Evolutionary conservation across 2,329 filamentous ascomycete genomes (phyloP).

Genomic region (Fusarium graminum): DNA sequence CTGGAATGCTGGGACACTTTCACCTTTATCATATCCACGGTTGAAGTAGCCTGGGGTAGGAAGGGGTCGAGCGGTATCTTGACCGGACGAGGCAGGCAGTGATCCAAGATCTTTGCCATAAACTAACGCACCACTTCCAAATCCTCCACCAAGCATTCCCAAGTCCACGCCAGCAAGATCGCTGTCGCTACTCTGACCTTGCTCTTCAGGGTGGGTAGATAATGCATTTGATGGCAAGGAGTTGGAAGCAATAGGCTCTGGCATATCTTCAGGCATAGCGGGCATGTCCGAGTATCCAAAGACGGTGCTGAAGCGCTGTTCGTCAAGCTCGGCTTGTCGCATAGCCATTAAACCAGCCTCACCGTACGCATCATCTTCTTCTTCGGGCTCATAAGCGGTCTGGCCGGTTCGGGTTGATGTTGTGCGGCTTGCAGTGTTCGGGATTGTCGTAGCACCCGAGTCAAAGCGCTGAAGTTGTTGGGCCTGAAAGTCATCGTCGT

Average conservation of each 20-base stretch:
- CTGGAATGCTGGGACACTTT: slow-evolving; percentile 58
- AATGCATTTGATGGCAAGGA: slow-evolving; percentile 58
- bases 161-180: slow-evolving; percentile 79
- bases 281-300: slow-evolving; percentile 53
- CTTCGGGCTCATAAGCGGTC: slow-evolving; percentile 46
- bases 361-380: slow-evolving; percentile 84
- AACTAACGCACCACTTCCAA: slow-evolving; percentile 61
- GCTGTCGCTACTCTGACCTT: slow-evolving; percentile 71
- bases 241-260: slow-evolving; percentile 44
- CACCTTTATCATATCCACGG: slow-evolving; percentile 47
- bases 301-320: slow-evolving; percentile 61
- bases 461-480: slow-evolving; percentile 64
- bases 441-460: slow-evolving; percentile 63
- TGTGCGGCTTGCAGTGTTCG: slow-evolving; percentile 43
- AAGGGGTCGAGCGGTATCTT: slow-evolving; percentile 62
- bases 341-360: slow-evolving; percentile 86
- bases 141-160: slow-evolving; percentile 80
- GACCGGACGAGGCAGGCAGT: slow-evolving; percentile 56
- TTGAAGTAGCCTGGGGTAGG: slow-evolving; percentile 59
- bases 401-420: slow-evolving; percentile 39
- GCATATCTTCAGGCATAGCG: slow-evolving; percentile 44
- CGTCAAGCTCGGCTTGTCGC: slow-evolving; percentile 85
- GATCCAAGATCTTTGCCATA: slow-evolving; percentile 65
- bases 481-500: slow-evolving; percentile 59
- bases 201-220: slow-evolving; percentile 64